phyloP scores from a whole-genome alignment of 108 stramenopile species.

The Schizochytrium sp. region DNA sequence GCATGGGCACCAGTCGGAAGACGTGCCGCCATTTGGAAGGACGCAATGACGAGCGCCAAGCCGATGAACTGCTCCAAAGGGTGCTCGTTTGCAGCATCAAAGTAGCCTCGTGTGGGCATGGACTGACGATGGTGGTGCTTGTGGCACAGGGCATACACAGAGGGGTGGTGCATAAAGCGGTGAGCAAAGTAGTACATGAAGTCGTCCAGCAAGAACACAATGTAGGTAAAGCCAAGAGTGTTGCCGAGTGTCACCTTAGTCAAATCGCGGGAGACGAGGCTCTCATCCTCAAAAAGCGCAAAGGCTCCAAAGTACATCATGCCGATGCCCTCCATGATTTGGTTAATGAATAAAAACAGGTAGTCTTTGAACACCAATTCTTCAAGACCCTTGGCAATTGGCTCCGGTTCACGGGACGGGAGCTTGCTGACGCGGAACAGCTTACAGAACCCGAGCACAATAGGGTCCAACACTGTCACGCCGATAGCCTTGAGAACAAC shows the following conservation, averaged over 20 bases:
- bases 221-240: constrained; percentile 80
- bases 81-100: constrained; percentile 93
- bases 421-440: constrained; percentile 9
- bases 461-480: constrained; percentile 3
- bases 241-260: constrained; percentile 77
- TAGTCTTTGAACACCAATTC: constrained; percentile 65
- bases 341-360: constrained; percentile 83
- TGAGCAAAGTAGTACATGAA: constrained; percentile 85
- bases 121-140: constrained; percentile 95
- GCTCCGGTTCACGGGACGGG: constrained; percentile 18
- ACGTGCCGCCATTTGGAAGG: constrained; percentile 72
- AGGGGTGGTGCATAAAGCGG: constrained; percentile 83
- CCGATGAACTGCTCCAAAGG: constrained; percentile 89
- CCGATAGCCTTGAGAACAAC: background rate
- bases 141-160: constrained; percentile 86
- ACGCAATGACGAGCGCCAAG: constrained; percentile 74
- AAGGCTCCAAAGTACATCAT: constrained; percentile 81
- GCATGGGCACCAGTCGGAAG: constrained; percentile 75
- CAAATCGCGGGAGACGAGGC: constrained; percentile 69
- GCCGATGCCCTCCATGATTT: constrained; percentile 85
- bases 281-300: constrained; percentile 72
- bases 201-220: constrained; percentile 87
- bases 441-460: constrained; percentile 33
- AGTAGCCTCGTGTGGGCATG: constrained; percentile 86
- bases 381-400: constrained; percentile 71